phyloP scores from a whole-genome alignment of 768 basidiomycete species.

The Brasilioporus rufonigricans region DNA sequence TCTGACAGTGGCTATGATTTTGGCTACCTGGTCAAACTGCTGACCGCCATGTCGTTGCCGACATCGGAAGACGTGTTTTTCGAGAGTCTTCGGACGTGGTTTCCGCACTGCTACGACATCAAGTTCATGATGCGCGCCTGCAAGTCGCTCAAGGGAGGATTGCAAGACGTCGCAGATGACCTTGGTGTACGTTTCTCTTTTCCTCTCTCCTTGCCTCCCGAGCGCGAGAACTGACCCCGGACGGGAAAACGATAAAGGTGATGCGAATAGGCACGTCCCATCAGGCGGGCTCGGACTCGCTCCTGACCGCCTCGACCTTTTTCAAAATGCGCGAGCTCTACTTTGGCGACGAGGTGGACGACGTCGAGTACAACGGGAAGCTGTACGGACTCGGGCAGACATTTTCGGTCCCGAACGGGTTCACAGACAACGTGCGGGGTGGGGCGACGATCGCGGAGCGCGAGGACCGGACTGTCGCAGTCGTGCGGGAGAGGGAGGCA shows the following conservation, averaged over 20 bases:
- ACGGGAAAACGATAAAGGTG: slow-evolving; percentile 55
- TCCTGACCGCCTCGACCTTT: slow-evolving; percentile 90
- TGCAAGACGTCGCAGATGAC: slow-evolving; percentile 96
- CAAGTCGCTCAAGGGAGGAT: slow-evolving; percentile 78
- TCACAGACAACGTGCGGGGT: slow-evolving; percentile 62
- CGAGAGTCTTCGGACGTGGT: slow-evolving; percentile 84
- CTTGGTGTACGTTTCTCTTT: slow-evolving; percentile 67
- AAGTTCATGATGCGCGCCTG: slow-evolving; percentile 92
- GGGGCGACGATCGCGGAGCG: slow-evolving; percentile 82
- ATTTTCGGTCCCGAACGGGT: slow-evolving; percentile 64
- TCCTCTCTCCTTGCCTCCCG: no score
- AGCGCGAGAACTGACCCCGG: not conserved
- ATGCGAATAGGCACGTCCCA: slow-evolving; percentile 87
- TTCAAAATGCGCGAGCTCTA: slow-evolving; percentile 94
- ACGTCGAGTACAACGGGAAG: slow-evolving; percentile 76
- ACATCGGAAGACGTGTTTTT: slow-evolving; percentile 90
- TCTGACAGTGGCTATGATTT: slow-evolving; percentile 91
- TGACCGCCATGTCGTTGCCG: slow-evolving; percentile 84
- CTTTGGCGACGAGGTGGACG: slow-evolving; percentile 88
- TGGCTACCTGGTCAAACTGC: slow-evolving; percentile 94
- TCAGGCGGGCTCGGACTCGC: slow-evolving; percentile 96
- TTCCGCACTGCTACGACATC: slow-evolving; percentile 96
- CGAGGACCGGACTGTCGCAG: slow-evolving; percentile 56
- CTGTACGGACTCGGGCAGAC: slow-evolving; percentile 83
- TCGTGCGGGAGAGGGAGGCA: slow-evolving; percentile 44